Evolutionary conservation across 164 flowering plant species (phyloP), one percentile per base, ranked within the genome.

Genomic region (Brasenia schreberi): DNA sequence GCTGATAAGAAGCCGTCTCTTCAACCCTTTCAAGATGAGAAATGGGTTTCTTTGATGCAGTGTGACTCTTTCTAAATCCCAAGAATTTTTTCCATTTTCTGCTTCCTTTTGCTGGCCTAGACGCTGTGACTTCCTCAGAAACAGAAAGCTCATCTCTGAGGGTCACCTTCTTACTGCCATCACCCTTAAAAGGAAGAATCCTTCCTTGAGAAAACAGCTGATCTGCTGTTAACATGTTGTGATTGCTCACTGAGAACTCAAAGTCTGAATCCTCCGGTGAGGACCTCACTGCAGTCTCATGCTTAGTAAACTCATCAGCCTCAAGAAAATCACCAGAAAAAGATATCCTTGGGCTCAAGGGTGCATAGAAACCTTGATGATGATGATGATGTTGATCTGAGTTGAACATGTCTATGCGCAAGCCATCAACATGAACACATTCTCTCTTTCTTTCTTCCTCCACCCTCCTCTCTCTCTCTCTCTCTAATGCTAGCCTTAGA

Each of bases 271-370:
- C 81, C 3, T 73, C 89, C 0, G 88, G 86, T 6, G 88, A 81
- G 56, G 56, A 33, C 4, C 39, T 33, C 39, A 33, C 39, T 33
- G 4, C 39, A 33, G 39, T 75, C 68, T 71, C 71, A 6, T 49
- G 76, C 69, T 76, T 82, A 65, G 71, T 72, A 7, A 76, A 66
- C 52, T 79, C 84, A 43, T 80, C 62, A 11, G 76, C 64, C 42
- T 84, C 89, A 5, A 68, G 81, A 68, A 90, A 86, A 70, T 85
- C 93, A 72, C 81, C 84, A 33, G 96, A 90, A 81, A 90, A 90
- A 42, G 96, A 90, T 75, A 90, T 90, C 72, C 96, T 86, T 17
- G 94, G 91, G 68, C 85, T 79, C 83, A 81, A 75, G 4, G 80
- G 75, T 67, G 78, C 19, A 61, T 61, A 69, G 43, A 69, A 70